Base-by-base conservation (phyloP, 225 moss, liverwort and hornwort genomes). In the Asterella californica region DNA sequence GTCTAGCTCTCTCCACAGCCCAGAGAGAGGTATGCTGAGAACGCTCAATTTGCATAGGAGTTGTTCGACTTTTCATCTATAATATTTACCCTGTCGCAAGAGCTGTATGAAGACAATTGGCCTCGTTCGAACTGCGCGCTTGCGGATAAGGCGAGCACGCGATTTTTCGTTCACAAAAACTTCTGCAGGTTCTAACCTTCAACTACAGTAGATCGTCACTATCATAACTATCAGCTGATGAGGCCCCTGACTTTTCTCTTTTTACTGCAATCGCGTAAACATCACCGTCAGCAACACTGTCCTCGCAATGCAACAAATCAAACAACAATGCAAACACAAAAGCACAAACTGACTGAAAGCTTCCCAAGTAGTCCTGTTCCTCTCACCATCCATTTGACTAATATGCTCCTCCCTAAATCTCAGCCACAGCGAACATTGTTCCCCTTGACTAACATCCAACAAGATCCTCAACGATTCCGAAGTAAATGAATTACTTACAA, bases 401-500 rank as follows among this genome's bases (percentile, higher is more conserved):
- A 18, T 36, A 68, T 34, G 37, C 8, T 63, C n/a, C 27, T 63
- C 4, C 63, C 27, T 63, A 34, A 9, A 33, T 68, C 36, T 36
- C 29, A 29, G 12, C 10, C 36, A 36, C 34, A 37, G 37, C 32
- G 9, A 6, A 1, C 17, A 9, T 30, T 9, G 2, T 21, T 46
- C 34, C 25, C 24, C 2, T 4, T 24, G 50, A 74, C 50, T 10
- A 19, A 17, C 12, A 69, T 30, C 18, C 32, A 10, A 72, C 1
- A 30, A 46, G 21, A 61, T 76, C 76, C 34, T 18, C 9, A 7
- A 25, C 55, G 54, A 15, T 52, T 14, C 5, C 9, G 2, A 36
- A 27, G 8, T 48, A 74, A 42, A 60, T 9, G 15, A 27, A 52
- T 18, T 75, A 42, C 88, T 80, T 86, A 84, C 86, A 65, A 66